A percentile compares a stretch with the other conserved stretches of the same genome.
These are phyloP conservation scores for Flaveria linearis DNA, from an alignment of 129 eudicot species.

Conservation along the genomic window DNA sequence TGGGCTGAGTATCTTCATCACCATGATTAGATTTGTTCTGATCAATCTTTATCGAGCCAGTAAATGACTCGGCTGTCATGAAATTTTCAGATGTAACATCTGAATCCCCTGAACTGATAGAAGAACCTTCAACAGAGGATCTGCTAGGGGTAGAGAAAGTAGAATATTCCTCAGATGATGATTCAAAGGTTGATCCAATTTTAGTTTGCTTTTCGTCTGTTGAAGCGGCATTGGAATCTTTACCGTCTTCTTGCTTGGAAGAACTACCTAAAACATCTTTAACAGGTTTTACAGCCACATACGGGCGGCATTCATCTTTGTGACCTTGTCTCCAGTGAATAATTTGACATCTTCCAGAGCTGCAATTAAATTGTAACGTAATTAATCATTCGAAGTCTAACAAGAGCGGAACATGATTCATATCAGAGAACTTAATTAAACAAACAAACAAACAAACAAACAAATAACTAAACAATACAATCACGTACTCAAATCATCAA, in stretches of 20 bases:
- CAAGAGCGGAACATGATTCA: not conserved
- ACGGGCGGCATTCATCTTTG: constrained; percentile 76
- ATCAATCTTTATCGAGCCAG: constrained; percentile 30
- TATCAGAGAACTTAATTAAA: constrained; percentile 3
- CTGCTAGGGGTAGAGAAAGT: constrained; percentile 35
- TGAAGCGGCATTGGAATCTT: constrained; percentile 26
- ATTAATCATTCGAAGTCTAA: not conserved
- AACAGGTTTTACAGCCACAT: constrained; percentile 25
- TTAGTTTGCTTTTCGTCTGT: constrained; percentile 33
- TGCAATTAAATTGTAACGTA: constrained; percentile 36
- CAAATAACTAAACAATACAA: not conserved
- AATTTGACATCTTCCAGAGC: constrained; percentile 94
- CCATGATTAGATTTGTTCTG: constrained; percentile 23
- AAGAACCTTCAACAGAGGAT: constrained; percentile 28
- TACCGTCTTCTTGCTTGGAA: constrained; percentile 33
- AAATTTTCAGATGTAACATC: constrained; percentile 18
- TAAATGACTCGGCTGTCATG: not conserved
- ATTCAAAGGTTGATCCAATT: constrained; percentile 25
- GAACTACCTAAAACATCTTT: constrained; percentile 33
- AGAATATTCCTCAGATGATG: constrained; percentile 34
- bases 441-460: too few species aligned
- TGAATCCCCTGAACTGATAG: constrained; percentile 6
- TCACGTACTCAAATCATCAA: not conserved
- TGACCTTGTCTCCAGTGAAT: constrained; percentile 98
- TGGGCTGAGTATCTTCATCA: constrained; percentile 33